Evolutionary conservation across 345 rosid species (phyloP).

Genomic region (Eutrema yunnanense): DNA sequence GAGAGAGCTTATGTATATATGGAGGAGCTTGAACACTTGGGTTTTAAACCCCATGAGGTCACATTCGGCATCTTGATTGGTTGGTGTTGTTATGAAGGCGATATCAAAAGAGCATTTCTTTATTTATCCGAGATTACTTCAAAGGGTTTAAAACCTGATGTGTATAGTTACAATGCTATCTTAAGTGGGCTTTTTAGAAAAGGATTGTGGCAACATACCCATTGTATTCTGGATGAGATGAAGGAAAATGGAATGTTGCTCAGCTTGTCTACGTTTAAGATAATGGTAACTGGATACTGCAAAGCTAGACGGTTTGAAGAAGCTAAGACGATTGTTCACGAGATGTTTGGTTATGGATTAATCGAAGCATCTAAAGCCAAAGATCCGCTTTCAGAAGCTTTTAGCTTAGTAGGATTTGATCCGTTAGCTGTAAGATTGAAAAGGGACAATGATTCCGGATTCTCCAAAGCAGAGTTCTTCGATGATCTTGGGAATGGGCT

Average conservation of each 20-base stretch:
- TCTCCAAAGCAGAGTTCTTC: conserved; percentile 58
- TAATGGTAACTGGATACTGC: conserved; percentile 67
- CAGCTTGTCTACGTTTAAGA: conserved; percentile 39
- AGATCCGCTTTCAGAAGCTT: conserved; percentile 59
- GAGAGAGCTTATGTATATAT: conserved; percentile 48
- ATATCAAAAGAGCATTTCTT: conserved; percentile 40
- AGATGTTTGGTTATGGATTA: conserved; percentile 51
- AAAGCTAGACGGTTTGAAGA: conserved; percentile 66
- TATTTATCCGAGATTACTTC: conserved; percentile 49
- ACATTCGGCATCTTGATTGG: conserved; percentile 71
- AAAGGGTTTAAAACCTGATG: conserved; percentile 50
- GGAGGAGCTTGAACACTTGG: conserved; percentile 50
- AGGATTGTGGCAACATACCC: conserved; percentile 52
- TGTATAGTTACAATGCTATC: conserved; percentile 39
- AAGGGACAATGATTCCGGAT: conserved; percentile 53
- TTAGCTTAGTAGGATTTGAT: conserved; percentile 48
- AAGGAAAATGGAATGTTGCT: conserved; percentile 36
- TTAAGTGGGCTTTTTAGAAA: conserved; percentile 49
- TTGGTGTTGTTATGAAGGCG: conserved; percentile 59
- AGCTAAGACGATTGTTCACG: conserved; percentile 38
- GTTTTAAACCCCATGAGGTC: conserved; percentile 49
- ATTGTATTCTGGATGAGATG: conserved; percentile 54
- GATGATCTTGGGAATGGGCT: conserved; percentile 84
- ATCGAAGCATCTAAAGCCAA: conserved; percentile 40
- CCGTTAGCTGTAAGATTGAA: conserved; percentile 58